Evolutionary conservation across 1,284 basidiomycete species (phyloP).

Genomic region (Malassezia dermatis): DNA sequence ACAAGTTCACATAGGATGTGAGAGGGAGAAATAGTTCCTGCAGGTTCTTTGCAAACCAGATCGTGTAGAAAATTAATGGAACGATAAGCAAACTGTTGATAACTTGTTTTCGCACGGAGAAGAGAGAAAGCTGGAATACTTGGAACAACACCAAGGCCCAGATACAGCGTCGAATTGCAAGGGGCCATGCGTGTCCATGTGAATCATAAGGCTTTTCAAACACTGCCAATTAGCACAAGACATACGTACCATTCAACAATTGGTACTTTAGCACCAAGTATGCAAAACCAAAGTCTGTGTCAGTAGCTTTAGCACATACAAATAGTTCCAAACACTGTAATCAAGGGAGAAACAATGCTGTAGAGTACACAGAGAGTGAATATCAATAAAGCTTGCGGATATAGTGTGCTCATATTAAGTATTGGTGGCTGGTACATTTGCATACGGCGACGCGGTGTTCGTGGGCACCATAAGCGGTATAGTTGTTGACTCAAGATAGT

Average conservation of each 20-base stretch:
- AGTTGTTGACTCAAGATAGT: slow-evolving; percentile 28
- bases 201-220: slow-evolving; percentile 90
- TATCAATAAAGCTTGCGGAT: slow-evolving; percentile 86
- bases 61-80: slow-evolving; percentile 65
- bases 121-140: slow-evolving; percentile 54
- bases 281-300: slow-evolving; percentile 66
- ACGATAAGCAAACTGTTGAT: slow-evolving; percentile 65
- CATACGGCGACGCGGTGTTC: slow-evolving; percentile 63
- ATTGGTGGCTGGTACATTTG: slow-evolving; percentile 93
- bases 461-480: slow-evolving; percentile 23
- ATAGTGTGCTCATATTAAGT: slow-evolving; percentile 61
- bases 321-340: slow-evolving; percentile 81
- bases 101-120: slow-evolving; percentile 68
- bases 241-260: slow-evolving; percentile 69
- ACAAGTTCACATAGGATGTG: slow-evolving; percentile 57
- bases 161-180: slow-evolving; percentile 45
- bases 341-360: slow-evolving; percentile 85
- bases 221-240: slow-evolving; percentile 49
- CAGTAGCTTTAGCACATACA: slow-evolving; percentile 46
- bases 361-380: slow-evolving; percentile 91
- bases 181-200: slow-evolving; percentile 83
- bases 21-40: slow-evolving; percentile 63
- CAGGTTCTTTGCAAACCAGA: slow-evolving; percentile 69
- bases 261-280: slow-evolving; percentile 87
- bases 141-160: slow-evolving; percentile 45